Base-by-base conservation (phyloP, 805 yeast species). In the Wickerhamiella qilinensis region DNA sequence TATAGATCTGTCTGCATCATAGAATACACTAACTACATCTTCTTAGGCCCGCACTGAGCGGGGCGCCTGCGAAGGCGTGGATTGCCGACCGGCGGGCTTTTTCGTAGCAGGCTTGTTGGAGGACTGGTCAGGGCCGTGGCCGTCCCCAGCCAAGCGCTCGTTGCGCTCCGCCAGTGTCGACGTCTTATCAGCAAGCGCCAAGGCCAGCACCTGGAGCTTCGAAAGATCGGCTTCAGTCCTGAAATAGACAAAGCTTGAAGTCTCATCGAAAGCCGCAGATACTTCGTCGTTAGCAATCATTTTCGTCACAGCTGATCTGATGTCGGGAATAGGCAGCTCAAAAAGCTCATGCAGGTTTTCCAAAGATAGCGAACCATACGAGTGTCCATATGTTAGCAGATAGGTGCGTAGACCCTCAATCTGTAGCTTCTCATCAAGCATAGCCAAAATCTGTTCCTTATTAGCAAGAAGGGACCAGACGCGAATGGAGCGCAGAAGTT, bases 351-450 rank as follows among this genome's bases (percentile, higher is more conserved):
- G 64, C 51, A 91, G 65, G 48, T 73, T 73, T 15, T 65, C 58
- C 36, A 85, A 59, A 3, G 94, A 77, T 40, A 88, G 69, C 46
- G 80, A 78, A 44, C 77, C 65, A 63, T 77, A 85, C 51, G 75
- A 76, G 25, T 75, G 60, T 55, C 81, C 82, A 65, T 78, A 85
- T 46, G 81, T 77, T 68, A 84, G 81, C 46, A 91, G 67, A 59
- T 81, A 91, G n/a, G 96, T 83, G 62, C 94, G 75, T 55, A 91
- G 69, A 35, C 95, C 93, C 61, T 84, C 94, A 39, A 75, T 65
- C 66, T 91, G 93, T 51, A 93, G 70, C 63, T 81, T 82, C 46
- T 69, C 70, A 48, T 69, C 70, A 53, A 91, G 68, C 77, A 81
- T 73, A 28, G 35, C 40, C 43, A 46, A 25, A n/a, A 60, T 61